Conservation (phyloP, 225 moss, liverwort and hornwort genomes). For the Sphagnum contortum region DNA sequence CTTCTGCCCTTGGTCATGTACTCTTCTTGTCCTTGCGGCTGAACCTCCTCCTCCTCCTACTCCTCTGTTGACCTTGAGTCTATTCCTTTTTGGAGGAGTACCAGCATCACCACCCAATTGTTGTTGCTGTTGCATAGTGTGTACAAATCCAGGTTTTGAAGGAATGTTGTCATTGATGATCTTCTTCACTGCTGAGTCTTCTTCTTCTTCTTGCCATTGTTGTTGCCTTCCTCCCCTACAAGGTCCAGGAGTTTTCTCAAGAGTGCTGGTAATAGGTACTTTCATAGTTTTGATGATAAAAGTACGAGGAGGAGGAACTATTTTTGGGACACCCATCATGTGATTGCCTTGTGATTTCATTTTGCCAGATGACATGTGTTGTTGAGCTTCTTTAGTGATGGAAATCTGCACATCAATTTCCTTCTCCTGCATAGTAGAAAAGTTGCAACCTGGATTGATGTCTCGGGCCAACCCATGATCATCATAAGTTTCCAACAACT, state of each 20-base stretch:
- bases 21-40: neutral
- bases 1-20: slow-evolving; percentile 16
- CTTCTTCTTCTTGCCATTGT: slow-evolving; percentile 12
- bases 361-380: no score
- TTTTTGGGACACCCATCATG: no score
- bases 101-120: neutral
- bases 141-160: neutral
- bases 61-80: slow-evolving; percentile 10
- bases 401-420: slow-evolving; percentile 14
- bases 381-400: slow-evolving; percentile 3
- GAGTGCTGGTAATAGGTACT: slow-evolving; percentile 1
- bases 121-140: slow-evolving; percentile 4
- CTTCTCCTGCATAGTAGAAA: slow-evolving; percentile 32
- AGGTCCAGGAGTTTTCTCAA: neutral
- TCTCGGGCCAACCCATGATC: neutral
- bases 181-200: neutral
- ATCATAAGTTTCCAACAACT: slow-evolving; percentile 15
- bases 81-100: slow-evolving; percentile 23
- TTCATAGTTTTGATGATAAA: no score
- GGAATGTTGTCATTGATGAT: no score
- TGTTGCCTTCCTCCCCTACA: slow-evolving; percentile 14
- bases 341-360: no score
- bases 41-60: no score
- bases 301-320: no score
- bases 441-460: slow-evolving; percentile 28